Conservation (phyloP, 1,139 yeast species). For the Pichia sp. region DNA sequence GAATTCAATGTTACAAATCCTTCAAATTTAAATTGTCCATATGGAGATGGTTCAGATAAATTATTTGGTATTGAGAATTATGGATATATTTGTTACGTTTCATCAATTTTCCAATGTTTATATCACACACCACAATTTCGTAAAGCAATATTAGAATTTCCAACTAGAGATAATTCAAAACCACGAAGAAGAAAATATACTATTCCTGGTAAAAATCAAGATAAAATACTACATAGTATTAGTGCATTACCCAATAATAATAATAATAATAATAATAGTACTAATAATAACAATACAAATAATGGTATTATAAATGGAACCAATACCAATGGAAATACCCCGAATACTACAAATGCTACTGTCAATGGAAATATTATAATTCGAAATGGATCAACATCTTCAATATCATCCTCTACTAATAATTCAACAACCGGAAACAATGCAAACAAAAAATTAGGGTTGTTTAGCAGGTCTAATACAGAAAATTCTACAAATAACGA, state of each 20-base stretch:
- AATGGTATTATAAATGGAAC: not conserved
- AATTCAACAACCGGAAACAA: not conserved
- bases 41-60: constrained; percentile 64
- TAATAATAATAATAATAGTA: not conserved
- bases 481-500: not conserved
- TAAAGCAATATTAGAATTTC: constrained; percentile 45
- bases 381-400: not conserved
- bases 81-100: constrained; percentile 93
- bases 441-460: constrained; percentile 2
- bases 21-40: constrained; percentile 29
- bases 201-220: constrained; percentile 32
- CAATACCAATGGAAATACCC: not conserved
- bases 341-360: no score
- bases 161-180: constrained; percentile 23
- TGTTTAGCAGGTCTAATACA: constrained; percentile 7
- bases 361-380: not conserved
- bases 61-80: constrained; percentile 93
- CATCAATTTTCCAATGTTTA: constrained; percentile 83
- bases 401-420: not conserved
- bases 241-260: not conserved
- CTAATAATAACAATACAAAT: not conserved
- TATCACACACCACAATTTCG: constrained; percentile 72
- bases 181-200: constrained; percentile 34
- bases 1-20: constrained; percentile 6
- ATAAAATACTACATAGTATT: constrained; percentile 36